phyloP scores from a whole-genome alignment of 805 yeast genomes.

The Myxozyma neotropica region DNA sequence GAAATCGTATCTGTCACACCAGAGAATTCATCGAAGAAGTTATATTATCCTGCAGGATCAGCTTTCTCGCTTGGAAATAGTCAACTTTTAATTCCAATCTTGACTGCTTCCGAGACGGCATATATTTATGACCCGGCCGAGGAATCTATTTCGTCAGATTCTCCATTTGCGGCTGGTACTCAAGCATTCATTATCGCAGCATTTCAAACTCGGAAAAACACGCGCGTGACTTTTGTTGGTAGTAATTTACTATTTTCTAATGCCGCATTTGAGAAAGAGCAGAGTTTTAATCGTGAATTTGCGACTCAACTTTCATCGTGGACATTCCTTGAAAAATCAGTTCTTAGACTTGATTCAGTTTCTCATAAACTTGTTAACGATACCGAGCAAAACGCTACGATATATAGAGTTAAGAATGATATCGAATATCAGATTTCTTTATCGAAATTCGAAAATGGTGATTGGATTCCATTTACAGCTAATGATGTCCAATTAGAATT shows the following conservation, averaged over 20 bases:
- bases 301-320: slow-evolving; percentile 59
- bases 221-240: slow-evolving; percentile 85
- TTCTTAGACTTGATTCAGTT: slow-evolving; percentile 58
- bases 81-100: slow-evolving; percentile 68
- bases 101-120: slow-evolving; percentile 67
- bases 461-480: slow-evolving; percentile 70
- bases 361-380: slow-evolving; percentile 54
- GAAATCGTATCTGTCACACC: slow-evolving; percentile 27
- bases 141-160: slow-evolving; percentile 48
- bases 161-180: slow-evolving; percentile 75
- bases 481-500: slow-evolving; percentile 79
- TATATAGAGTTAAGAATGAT: slow-evolving; percentile 76
- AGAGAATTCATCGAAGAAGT: slow-evolving; percentile 26
- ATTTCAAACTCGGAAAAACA: slow-evolving; percentile 76
- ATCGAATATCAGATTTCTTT: slow-evolving; percentile 54
- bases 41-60: slow-evolving; percentile 52
- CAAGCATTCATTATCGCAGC: slow-evolving; percentile 77
- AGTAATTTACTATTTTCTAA: slow-evolving; percentile 56
- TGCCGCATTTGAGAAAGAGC: slow-evolving; percentile 36
- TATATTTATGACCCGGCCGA: slow-evolving; percentile 51
- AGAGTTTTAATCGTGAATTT: slow-evolving; percentile 44
- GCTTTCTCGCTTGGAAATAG: slow-evolving; percentile 73
- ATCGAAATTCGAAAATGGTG: slow-evolving; percentile 50
- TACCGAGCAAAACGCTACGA: slow-evolving; percentile 39
- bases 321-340: slow-evolving; percentile 71